Conservation (phyloP, 1,284 basidiomycete species). For the Puccinia novopanici region DNA sequence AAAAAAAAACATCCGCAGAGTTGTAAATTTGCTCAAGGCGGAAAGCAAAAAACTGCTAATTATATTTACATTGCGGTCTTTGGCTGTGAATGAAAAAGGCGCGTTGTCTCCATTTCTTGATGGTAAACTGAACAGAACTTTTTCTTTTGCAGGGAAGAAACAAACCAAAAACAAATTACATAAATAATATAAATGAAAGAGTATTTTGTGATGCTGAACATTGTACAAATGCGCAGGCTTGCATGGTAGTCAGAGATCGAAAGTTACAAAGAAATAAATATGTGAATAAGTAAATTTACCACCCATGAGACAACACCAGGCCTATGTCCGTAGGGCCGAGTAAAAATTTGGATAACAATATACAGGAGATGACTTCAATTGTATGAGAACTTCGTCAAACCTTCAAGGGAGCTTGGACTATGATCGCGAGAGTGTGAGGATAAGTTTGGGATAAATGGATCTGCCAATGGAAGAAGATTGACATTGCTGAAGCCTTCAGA, state of each 20-base stretch:
- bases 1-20: neutral
- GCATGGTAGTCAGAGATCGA: neutral
- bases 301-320: too few species aligned
- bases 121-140: too few species aligned
- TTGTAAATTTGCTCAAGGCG: too few species aligned
- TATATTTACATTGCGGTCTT: too few species aligned
- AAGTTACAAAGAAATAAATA: neutral
- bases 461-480: neutral
- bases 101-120: too few species aligned
- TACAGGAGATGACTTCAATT: neutral
- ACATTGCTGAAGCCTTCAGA: neutral
- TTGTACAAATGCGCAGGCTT: neutral
- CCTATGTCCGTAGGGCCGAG: too few species aligned
- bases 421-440: neutral
- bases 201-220: neutral
- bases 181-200: too few species aligned
- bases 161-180: too few species aligned
- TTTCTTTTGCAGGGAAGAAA: too few species aligned
- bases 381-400: neutral
- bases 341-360: neutral
- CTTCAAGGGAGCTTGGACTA: neutral
- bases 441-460: neutral
- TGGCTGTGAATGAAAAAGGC: too few species aligned
- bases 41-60: too few species aligned
- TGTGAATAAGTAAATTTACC: neutral